A percentile compares a stretch with the other conserved stretches of the same genome.
Conservation (phyloP, 1,284 basidiomycete genomes). For the Cutaneotrichosporon sp. region DNA sequence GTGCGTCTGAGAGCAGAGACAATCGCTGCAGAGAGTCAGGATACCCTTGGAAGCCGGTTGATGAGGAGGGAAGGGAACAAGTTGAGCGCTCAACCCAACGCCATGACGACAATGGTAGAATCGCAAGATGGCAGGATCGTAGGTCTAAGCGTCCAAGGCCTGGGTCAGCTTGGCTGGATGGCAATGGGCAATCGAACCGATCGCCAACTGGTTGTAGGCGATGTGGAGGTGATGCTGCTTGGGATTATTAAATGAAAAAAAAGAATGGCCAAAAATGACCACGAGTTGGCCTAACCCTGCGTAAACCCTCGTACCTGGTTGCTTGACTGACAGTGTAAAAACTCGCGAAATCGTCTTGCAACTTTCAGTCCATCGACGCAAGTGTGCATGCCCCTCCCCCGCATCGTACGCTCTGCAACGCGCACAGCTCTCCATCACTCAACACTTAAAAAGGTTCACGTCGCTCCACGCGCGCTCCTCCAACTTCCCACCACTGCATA, state of each 20-base stretch:
- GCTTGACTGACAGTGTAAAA: background rate
- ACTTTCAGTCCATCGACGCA: background rate
- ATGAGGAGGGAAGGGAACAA: too few relatives aligned
- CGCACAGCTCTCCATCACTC: background rate
- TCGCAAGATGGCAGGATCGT: background rate
- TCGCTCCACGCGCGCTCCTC: conserved; percentile 3
- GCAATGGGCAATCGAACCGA: background rate
- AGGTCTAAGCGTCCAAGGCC: background rate
- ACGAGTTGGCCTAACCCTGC: background rate
- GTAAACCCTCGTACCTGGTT: background rate
- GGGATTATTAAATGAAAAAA: background rate
- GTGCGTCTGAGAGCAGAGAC: too few relatives aligned
- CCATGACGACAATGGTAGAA: background rate
- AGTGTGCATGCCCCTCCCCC: conserved; percentile 11
- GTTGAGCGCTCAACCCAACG: background rate
- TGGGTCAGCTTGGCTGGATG: too few relatives aligned
- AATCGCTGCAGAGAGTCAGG: too few relatives aligned
- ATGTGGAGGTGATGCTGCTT: background rate
- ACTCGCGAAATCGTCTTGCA: background rate
- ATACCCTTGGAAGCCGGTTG: too few relatives aligned
- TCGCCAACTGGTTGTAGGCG: too few relatives aligned
- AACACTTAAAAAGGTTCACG: background rate
- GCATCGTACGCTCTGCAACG: conserved; percentile 6
- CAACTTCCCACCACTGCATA: background rate
- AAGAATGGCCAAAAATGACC: background rate